Evolutionary conservation across 164 flowering plant species (phyloP).

Genomic region (Buxus sempervirens): DNA sequence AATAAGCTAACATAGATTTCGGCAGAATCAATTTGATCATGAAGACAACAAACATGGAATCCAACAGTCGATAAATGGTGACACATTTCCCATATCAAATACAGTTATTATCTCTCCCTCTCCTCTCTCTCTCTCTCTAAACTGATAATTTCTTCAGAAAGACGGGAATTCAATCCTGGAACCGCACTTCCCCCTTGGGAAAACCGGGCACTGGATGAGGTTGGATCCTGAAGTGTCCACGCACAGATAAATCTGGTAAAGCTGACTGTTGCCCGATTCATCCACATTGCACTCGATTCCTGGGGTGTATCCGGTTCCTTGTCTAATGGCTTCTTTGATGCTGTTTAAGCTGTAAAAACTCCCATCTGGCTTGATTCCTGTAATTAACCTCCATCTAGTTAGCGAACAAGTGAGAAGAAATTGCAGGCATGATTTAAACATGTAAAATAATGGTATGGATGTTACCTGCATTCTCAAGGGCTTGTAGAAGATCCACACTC

Average conservation of each 20-base stretch:
- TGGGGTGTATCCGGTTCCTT: not conserved
- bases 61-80: too few species aligned
- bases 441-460: not conserved
- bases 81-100: too few species aligned
- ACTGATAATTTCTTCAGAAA: conserved; percentile 6
- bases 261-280: conserved; percentile 29
- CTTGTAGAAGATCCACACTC: conserved; percentile 10
- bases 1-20: too few species aligned
- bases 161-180: conserved; percentile 37
- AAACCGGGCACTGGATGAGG: conserved; percentile 42
- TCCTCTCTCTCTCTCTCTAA: too few species aligned
- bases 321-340: not conserved
- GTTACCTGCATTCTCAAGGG: conserved; percentile 28
- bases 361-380: not conserved
- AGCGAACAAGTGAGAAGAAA: too few species aligned
- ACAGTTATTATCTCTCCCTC: too few species aligned
- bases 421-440: too few species aligned
- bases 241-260: conserved; percentile 47
- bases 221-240: conserved; percentile 34
- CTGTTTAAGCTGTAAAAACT: not conserved
- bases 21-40: too few species aligned
- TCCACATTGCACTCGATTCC: conserved; percentile 45
- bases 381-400: too few species aligned
- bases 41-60: too few species aligned
- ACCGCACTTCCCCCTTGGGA: conserved; percentile 36